A percentile compares a stretch with the other conserved stretches of the same genome.
Evolutionary conservation across 148 eudicot species (phyloP).

Genomic region (Dysphania ambrosioides): DNA sequence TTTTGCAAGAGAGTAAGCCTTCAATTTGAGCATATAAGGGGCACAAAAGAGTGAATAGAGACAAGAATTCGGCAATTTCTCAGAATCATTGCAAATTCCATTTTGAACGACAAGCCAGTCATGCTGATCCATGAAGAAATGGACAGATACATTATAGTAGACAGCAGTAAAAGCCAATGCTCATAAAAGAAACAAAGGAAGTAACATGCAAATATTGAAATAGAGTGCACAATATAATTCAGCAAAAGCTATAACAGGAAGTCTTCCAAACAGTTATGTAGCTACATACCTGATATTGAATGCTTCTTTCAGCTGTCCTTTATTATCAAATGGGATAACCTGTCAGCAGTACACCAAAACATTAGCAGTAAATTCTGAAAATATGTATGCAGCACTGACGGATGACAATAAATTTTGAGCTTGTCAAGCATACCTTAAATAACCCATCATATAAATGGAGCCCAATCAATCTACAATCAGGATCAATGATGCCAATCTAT

Average conservation of each 20-base stretch:
- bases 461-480: constrained; percentile 98
- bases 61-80: neutral
- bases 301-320: constrained; percentile 96
- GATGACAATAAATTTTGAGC: constrained; percentile 13
- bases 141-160: neutral
- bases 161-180: neutral
- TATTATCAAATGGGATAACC: constrained; percentile 95
- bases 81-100: neutral
- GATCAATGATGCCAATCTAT: constrained; percentile 96
- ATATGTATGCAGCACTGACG: neutral
- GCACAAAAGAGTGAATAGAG: neutral
- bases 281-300: constrained; percentile 78
- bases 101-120: neutral
- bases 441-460: constrained; percentile 93
- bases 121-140: neutral
- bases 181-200: neutral
- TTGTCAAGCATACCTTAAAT: constrained; percentile 62
- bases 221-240: neutral
- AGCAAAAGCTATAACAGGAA: neutral
- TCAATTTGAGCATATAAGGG: no score
- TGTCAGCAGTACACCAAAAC: constrained; percentile 24
- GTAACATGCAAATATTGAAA: neutral
- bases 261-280: neutral
- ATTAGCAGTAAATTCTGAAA: constrained; percentile 18
- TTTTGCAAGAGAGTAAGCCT: neutral